phyloP scores from a whole-genome alignment of 2,329 filamentous ascomycete genomes.

The Akanthomyces dipterigenus region DNA sequence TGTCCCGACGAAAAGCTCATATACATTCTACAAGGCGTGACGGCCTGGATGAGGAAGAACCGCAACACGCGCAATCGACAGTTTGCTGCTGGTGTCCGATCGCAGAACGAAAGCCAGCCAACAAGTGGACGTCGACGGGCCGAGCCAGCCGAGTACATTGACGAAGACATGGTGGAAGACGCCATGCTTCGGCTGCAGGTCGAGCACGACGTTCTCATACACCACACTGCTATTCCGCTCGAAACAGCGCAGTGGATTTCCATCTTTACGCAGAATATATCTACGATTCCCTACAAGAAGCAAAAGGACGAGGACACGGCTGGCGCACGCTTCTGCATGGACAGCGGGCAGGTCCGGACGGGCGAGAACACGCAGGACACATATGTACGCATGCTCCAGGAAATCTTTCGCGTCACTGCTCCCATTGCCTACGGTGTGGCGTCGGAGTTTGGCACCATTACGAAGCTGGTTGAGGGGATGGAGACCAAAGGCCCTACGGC shows the following conservation, averaged over 20 bases:
- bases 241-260: conserved; percentile 69
- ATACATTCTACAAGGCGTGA: conserved; percentile 67
- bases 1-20: conserved; percentile 52
- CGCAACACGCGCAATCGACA: conserved; percentile 59
- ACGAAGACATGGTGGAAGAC: conserved; percentile 64
- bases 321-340: conserved; percentile 69
- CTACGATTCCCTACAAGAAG: conserved; percentile 64
- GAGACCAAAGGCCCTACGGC: conserved; percentile 50
- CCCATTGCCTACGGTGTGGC: conserved; percentile 66
- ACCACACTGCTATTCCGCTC: conserved; percentile 54
- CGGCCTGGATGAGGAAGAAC: conserved; percentile 61
- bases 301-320: conserved; percentile 42
- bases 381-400: conserved; percentile 69
- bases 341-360: conserved; percentile 65
- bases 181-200: conserved; percentile 65
- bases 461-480: conserved; percentile 52
- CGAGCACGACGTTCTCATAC: conserved; percentile 57
- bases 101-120: conserved; percentile 21
- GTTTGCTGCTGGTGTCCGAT: conserved; percentile 58
- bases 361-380: conserved; percentile 61
- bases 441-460: conserved; percentile 51
- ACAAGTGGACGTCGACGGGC: conserved; percentile 33
- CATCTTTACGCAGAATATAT: conserved; percentile 71
- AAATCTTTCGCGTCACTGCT: conserved; percentile 64
- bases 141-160: conserved; percentile 41